phyloP scores from a whole-genome alignment of 495 filamentous ascomycete genomes.

The Haplographium delicatum region DNA sequence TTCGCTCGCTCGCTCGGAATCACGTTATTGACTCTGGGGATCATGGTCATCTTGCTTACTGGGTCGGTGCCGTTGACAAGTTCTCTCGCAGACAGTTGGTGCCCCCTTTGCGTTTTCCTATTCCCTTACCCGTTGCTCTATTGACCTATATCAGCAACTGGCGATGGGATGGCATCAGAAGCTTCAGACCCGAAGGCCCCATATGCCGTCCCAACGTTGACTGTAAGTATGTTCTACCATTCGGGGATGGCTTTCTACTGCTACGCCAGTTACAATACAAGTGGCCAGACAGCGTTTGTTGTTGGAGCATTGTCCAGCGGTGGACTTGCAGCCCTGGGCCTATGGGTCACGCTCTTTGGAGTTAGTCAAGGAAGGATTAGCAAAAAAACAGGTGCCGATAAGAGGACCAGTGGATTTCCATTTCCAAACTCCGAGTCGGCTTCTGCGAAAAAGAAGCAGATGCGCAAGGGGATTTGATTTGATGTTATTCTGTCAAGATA shows the following conservation, averaged over 20 bases:
- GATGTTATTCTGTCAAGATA: too few species aligned
- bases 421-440: conserved; percentile 64
- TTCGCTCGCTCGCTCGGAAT: conserved; percentile 66
- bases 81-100: conserved; percentile 21
- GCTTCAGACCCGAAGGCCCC: conserved; percentile 52
- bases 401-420: conserved; percentile 75
- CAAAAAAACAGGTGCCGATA: conserved; percentile 69
- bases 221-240: conserved; percentile 64
- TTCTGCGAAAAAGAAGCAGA: conserved; percentile 46
- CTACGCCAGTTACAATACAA: conserved; percentile 57
- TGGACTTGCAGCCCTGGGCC: conserved; percentile 52
- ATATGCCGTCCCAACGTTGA: conserved; percentile 62
- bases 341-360: conserved; percentile 74
- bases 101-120: too few species aligned
- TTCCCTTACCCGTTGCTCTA: too few species aligned
- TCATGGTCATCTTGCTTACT: conserved; percentile 62
- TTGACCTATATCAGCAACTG: conserved; percentile 8
- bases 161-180: conserved; percentile 34
- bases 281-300: conserved; percentile 47
- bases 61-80: conserved; percentile 70
- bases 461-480: conserved; percentile 14
- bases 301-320: conserved; percentile 48
- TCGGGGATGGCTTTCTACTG: conserved; percentile 56
- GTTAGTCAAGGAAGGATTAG: conserved; percentile 57
- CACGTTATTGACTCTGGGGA: conserved; percentile 57